A percentile compares a stretch with the other conserved stretches of the same genome.
Evolutionary conservation across 1,139 yeast species (phyloP).

Genomic region (Magnusiomyces suaveolens): DNA sequence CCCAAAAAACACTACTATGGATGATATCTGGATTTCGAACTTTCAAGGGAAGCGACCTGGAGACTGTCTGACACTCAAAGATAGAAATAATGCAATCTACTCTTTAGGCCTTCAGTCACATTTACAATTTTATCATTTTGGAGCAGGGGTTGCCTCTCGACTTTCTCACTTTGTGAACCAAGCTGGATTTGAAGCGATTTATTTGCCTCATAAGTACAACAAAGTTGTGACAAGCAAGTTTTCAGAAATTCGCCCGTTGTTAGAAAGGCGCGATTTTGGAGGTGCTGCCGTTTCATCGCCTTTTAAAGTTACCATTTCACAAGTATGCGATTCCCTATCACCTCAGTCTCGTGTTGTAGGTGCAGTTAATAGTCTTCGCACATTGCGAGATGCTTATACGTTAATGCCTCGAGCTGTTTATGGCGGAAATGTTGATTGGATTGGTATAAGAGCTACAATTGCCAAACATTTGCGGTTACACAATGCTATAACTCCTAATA

Average conservation of each 20-base stretch:
- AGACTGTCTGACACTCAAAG: slow-evolving; percentile 13
- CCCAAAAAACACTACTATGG: background rate
- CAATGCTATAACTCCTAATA: slow-evolving; percentile 14
- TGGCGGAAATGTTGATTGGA: slow-evolving; percentile 89
- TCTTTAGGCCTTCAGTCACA: slow-evolving; percentile 15
- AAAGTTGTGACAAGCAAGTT: slow-evolving; percentile 4
- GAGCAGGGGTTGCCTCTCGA: slow-evolving; percentile 10
- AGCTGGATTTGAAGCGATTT: slow-evolving; percentile 11
- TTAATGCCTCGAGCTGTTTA: slow-evolving; percentile 28
- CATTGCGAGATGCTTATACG: slow-evolving; percentile 40
- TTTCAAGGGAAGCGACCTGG: slow-evolving; percentile 9
- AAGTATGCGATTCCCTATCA: slow-evolving; percentile 24
- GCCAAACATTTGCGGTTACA: slow-evolving; percentile 12
- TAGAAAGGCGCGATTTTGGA: slow-evolving; percentile 16
- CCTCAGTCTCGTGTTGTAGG: slow-evolving; percentile 65
- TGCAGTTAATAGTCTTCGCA: slow-evolving; percentile 72
- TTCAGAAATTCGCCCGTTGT: slow-evolving; percentile 11
- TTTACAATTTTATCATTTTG: slow-evolving; percentile 17
- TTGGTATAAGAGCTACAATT: slow-evolving; percentile 48
- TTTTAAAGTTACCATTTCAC: slow-evolving; percentile 11
- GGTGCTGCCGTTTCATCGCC: slow-evolving; percentile 16
- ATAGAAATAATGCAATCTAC: slow-evolving; percentile 16
- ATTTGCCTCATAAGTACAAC: slow-evolving; percentile 14
- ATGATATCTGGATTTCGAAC: slow-evolving; percentile 8
- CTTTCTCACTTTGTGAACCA: slow-evolving; percentile 7